These are phyloP conservation scores for Ramaria rubella DNA, from an alignment of 768 basidiomycete genomes.

Conservation along the genomic window DNA sequence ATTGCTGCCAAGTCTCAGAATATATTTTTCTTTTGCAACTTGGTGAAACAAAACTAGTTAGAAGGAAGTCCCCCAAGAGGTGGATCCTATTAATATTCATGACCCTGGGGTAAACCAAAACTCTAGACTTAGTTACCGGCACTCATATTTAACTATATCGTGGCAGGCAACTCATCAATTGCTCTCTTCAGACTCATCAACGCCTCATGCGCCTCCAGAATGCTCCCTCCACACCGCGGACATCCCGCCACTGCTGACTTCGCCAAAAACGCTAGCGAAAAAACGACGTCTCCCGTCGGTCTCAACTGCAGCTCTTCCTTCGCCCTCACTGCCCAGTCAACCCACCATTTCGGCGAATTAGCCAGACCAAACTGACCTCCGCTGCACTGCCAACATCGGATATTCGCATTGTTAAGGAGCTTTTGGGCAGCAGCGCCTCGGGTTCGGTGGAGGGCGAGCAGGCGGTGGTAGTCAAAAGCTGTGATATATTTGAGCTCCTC, in stretches of 20 bases:
- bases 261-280: conserved; percentile 46
- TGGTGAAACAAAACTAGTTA: too few relatives aligned
- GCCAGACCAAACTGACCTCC: too few relatives aligned
- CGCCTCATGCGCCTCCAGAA: not conserved
- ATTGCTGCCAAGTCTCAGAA: too few relatives aligned
- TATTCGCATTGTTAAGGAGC: conserved; percentile 40
- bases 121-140: too few relatives aligned
- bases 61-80: too few relatives aligned
- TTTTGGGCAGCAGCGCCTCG: conserved; percentile 45
- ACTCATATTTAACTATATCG: not conserved
- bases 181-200: not conserved
- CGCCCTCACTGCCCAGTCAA: conserved; percentile 49
- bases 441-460: conserved; percentile 52
- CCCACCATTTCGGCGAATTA: conserved; percentile 63
- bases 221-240: not conserved
- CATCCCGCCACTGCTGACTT: not conserved
- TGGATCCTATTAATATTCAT: too few relatives aligned
- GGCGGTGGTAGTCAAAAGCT: conserved; percentile 61
- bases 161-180: not conserved
- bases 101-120: too few relatives aligned
- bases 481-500: conserved; percentile 61
- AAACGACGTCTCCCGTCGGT: conserved; percentile 54
- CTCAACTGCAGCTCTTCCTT: conserved; percentile 47
- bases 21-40: too few relatives aligned
- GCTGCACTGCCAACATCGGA: conserved; percentile 68